Percentiles rank a stretch among this genome's conserved stretches.
Conservation (phyloP, 106 monocot genomes). For the Dioscorea zingiberensis region DNA sequence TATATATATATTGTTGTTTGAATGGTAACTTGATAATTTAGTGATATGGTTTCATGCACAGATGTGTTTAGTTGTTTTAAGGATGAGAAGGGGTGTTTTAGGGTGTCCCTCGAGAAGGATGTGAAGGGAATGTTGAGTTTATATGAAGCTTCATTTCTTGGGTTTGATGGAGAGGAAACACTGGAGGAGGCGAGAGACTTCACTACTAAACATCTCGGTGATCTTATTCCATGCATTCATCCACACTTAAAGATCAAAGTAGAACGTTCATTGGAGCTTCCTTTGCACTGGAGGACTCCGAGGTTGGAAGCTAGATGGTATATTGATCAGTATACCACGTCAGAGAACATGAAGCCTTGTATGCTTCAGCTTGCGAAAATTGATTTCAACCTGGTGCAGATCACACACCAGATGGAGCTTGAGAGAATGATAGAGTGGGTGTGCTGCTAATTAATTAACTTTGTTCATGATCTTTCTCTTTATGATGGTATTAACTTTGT, state of each 20-base stretch:
- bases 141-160: conserved; percentile 37
- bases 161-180: conserved; percentile 15
- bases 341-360: conserved; percentile 10
- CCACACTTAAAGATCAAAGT: conserved; percentile 17
- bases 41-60: not conserved
- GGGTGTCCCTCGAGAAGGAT: conserved; percentile 4
- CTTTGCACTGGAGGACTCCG: conserved; percentile 41
- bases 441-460: not conserved
- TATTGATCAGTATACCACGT: conserved; percentile 31
- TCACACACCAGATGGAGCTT: conserved; percentile 19
- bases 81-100: conserved; percentile 15
- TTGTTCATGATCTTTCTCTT: too few species aligned
- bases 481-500: not conserved
- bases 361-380: conserved; percentile 51
- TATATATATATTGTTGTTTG: too few species aligned
- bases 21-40: not conserved
- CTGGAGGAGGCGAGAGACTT: conserved; percentile 29
- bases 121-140: conserved; percentile 31
- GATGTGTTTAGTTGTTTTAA: conserved; percentile 19
- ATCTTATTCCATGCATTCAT: not conserved
- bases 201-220: conserved; percentile 7
- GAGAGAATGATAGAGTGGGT: conserved; percentile 14
- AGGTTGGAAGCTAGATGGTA: conserved; percentile 38
- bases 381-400: conserved; percentile 39
- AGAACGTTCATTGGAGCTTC: conserved; percentile 40